phyloP scores from a whole-genome alignment of 305 asterid species.

The Solanum hybrid region DNA sequence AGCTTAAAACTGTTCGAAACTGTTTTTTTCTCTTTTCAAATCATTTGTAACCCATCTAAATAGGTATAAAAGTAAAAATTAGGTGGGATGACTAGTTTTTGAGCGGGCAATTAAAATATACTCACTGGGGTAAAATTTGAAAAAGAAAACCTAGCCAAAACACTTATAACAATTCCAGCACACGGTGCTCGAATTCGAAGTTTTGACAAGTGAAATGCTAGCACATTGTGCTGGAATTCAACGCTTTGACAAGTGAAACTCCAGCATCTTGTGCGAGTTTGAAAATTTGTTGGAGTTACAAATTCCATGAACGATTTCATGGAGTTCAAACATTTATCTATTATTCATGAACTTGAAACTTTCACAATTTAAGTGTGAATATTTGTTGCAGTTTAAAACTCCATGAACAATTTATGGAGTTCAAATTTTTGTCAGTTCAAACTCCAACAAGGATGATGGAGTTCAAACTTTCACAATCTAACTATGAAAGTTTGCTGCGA shows the following conservation, averaged over 20 bases:
- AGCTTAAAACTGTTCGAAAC: background rate
- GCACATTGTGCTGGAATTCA: background rate
- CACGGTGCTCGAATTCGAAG: background rate
- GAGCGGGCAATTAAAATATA: background rate
- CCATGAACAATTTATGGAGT: background rate
- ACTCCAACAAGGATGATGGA: background rate
- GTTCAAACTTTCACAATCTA: background rate
- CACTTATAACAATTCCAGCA: background rate
- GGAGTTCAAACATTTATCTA: background rate
- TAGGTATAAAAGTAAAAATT: background rate
- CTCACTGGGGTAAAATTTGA: background rate
- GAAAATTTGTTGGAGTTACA: background rate
- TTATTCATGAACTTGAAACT: background rate
- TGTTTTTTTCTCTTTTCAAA: background rate
- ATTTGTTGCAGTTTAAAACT: background rate
- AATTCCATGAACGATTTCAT: background rate
- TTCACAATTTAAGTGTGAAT: background rate
- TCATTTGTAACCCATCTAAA: background rate
- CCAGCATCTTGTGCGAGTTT: background rate
- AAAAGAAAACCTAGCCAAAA: background rate
- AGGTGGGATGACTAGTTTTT: background rate
- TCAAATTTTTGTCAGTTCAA: background rate
- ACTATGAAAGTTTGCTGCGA: background rate
- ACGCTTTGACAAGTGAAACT: background rate
- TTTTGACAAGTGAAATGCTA: background rate